Evolutionary conservation across 2,329 filamentous ascomycete species (phyloP), one percentile per base, ranked within the genome.

Genomic region (Corynespora cassiicola): DNA sequence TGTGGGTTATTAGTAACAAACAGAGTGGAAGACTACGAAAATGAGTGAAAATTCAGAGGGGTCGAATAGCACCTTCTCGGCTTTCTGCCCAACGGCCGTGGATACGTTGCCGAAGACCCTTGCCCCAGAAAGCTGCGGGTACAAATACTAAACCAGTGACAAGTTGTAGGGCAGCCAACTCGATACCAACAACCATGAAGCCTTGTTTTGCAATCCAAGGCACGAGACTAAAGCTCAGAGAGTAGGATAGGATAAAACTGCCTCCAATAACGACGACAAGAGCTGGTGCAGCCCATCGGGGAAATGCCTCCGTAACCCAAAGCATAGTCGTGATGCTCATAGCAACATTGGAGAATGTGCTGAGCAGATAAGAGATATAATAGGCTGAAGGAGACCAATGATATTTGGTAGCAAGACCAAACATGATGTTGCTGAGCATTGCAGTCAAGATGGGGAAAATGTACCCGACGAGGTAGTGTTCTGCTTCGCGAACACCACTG

Each of bases 151-250:
- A 19, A 3, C 61, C 61, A 9, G 46, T 32, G 1, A 52, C 28
- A 12, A 71, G 37, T 46, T 75, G 45, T 47, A 72, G 39, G 26
- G 64, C 28, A 56, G 63, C 32, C 53, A 70, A 40, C 47, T 73
- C 32, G 49, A 70, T 42, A 30, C 65, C 49, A 28, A 66, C 43
- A 37, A 61, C 20, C 53, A 58, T 38, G 31, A 48, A 60, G 0
- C 58, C 60, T 15, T 65, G 58, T 5, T 50, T 37, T 0, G 27
- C 26, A 8, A 62, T 52, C 60, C 60, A 65, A 2, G 54, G 56
- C 1, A 45, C 38, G 1, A 61, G 41, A 2, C 39, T 47, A 31
- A 58, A 62, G 31, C 45, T 58, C 47, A 64, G 37, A 1, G 31
- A 30, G 25, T 60, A 63, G 34, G 43, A 50, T 3, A 55, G 15